These are phyloP conservation scores for Balakata baccata DNA, from an alignment of 345 rosid species.

Conservation along the genomic window DNA sequence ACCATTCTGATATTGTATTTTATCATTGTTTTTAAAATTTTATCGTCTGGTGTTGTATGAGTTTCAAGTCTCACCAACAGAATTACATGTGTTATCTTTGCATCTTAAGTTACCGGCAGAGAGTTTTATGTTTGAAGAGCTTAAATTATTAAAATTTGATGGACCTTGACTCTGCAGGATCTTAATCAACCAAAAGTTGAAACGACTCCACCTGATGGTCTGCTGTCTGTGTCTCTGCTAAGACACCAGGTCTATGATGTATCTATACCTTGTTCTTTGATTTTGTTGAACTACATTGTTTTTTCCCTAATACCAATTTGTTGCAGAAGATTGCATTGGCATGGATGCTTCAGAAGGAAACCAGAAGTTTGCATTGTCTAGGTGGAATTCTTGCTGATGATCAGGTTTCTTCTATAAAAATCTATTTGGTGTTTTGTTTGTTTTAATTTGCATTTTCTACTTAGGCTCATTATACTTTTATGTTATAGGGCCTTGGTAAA, in stretches of 20 bases:
- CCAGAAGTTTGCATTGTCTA: conserved; percentile 67
- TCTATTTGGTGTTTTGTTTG: conserved; percentile 1
- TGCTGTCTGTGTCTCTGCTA: conserved; percentile 77
- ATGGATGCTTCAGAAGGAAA: conserved; percentile 96
- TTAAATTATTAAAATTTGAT: conserved; percentile 13
- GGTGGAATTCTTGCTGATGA: conserved; percentile 99
- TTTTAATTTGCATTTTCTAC: neutral
- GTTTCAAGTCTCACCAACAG: conserved; percentile 1
- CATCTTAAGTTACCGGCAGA: conserved; percentile 7
- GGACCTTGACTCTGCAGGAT: conserved; percentile 46
- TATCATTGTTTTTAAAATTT: neutral
- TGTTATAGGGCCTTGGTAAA: conserved; percentile 90
- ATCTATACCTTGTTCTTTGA: conserved; percentile 6
- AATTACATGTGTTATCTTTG: neutral
- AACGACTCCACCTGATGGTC: conserved; percentile 65
- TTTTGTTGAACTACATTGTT: neutral
- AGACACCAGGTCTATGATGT: conserved; percentile 76
- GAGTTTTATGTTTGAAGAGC: conserved; percentile 10
- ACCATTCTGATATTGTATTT: neutral
- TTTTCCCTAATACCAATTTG: conserved; percentile 16
- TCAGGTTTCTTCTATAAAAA: conserved; percentile 53
- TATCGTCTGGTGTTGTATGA: neutral
- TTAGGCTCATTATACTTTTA: conserved; percentile 16
- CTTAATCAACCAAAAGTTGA: conserved; percentile 82
- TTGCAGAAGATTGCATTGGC: conserved; percentile 92